phyloP scores from a whole-genome alignment of 305 asterid genomes.

The Fraxinus angustifolia region DNA sequence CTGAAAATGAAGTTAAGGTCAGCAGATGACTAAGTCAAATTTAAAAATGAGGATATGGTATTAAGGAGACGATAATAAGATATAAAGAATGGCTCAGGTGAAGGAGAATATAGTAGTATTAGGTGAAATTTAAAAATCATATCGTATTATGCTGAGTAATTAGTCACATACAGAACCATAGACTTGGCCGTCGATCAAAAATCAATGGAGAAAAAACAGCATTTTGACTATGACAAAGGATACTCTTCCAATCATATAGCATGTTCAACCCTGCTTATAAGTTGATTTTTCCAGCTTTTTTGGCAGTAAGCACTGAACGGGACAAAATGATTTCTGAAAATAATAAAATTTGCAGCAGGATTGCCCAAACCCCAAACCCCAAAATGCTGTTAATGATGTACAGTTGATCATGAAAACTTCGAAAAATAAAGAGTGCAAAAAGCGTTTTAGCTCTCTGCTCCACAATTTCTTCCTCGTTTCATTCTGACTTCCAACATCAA shows the following conservation, averaged over 20 bases:
- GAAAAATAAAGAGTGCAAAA: background rate
- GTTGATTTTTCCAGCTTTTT: background rate
- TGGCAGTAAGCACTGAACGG: background rate
- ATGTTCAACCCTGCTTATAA: background rate
- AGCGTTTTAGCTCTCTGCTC: background rate
- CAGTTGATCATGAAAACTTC: background rate
- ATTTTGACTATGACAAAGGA: background rate
- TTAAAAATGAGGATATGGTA: background rate
- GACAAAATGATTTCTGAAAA: background rate
- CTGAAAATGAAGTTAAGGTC: background rate
- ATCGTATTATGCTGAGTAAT: background rate
- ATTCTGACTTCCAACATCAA: background rate
- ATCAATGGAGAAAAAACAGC: background rate
- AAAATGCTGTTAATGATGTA: background rate
- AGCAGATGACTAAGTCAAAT: background rate
- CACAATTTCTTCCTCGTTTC: background rate
- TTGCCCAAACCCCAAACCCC: background rate
- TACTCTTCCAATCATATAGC: background rate
- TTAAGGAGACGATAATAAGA: background rate
- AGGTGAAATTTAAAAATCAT: background rate
- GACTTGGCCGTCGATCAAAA: background rate
- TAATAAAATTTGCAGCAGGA: background rate
- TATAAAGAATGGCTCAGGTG: background rate
- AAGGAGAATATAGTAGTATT: background rate
- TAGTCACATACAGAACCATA: background rate